phyloP scores from a whole-genome alignment of 2,329 filamentous ascomycete genomes.

The Beauveria pseudobassiana region DNA sequence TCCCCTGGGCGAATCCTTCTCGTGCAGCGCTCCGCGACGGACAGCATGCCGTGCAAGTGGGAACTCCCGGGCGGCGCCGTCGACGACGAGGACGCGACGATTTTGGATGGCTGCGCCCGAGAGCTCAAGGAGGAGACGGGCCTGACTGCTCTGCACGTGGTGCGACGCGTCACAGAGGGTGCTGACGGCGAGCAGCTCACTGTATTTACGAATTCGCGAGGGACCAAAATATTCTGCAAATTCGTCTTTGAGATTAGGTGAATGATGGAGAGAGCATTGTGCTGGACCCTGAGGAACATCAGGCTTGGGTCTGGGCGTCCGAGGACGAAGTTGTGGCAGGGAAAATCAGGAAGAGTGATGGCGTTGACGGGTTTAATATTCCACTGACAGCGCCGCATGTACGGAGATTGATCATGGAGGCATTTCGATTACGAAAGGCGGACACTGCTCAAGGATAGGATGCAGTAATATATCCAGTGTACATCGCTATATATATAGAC shows the following conservation, averaged over 20 bases:
- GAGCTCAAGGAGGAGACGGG: conserved; percentile 43
- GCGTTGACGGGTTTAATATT: conserved; percentile 16
- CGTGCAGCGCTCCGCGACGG: conserved; percentile 36
- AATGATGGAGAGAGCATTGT: conserved; percentile 19
- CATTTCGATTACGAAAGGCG: conserved; percentile 21
- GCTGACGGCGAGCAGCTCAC: conserved; percentile 16
- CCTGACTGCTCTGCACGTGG: conserved; percentile 24
- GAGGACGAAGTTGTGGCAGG: conserved; percentile 28
- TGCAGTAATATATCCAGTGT: background rate
- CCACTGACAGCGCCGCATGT: conserved; percentile 24
- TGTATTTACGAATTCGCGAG: conserved; percentile 28
- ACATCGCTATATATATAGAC: background rate
- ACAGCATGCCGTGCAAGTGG: conserved; percentile 39
- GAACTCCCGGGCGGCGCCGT: conserved; percentile 42
- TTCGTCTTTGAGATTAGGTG: conserved; percentile 32
- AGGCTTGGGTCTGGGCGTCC: conserved; percentile 31
- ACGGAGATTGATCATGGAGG: conserved; percentile 22
- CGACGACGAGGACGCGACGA: conserved; percentile 36
- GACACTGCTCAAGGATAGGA: conserved; percentile 1
- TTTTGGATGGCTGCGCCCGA: conserved; percentile 36
- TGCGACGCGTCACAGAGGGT: conserved; percentile 23
- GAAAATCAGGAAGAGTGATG: conserved; percentile 16
- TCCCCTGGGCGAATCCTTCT: conserved; percentile 30
- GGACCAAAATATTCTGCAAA: conserved; percentile 22
- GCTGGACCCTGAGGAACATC: conserved; percentile 34